A percentile compares a stretch with the other conserved stretches of the same genome.
Evolutionary conservation across 169 alveolate genomes (phyloP).

Genomic region (Plasmodium gaboni): DNA sequence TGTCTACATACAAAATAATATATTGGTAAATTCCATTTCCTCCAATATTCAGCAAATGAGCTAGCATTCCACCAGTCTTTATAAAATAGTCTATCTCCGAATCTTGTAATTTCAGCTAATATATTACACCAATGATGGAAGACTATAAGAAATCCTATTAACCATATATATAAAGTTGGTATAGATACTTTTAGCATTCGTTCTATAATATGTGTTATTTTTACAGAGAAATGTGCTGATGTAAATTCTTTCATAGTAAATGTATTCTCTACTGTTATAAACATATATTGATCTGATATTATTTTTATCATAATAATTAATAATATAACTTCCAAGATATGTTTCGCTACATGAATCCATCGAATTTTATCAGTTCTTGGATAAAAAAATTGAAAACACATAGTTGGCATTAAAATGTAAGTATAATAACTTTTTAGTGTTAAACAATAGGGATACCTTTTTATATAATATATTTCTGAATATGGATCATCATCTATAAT

Average conservation of each 20-base stretch:
- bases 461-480: slow-evolving; percentile 21
- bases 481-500: slow-evolving; percentile 15
- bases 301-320: slow-evolving; percentile 85
- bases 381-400: slow-evolving; percentile 91
- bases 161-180: slow-evolving; percentile 95
- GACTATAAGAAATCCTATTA: slow-evolving; percentile 90
- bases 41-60: slow-evolving; percentile 93
- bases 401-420: slow-evolving; percentile 93
- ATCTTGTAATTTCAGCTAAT: slow-evolving; percentile 94
- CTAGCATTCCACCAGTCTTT: slow-evolving; percentile 97
- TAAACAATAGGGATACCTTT: slow-evolving; percentile 89
- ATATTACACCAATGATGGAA: slow-evolving; percentile 95
- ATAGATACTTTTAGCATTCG: slow-evolving; percentile 91
- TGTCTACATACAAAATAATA: slow-evolving; percentile 94
- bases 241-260: slow-evolving; percentile 89
- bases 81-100: slow-evolving; percentile 95
- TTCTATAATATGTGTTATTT: slow-evolving; percentile 78
- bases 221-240: slow-evolving; percentile 80
- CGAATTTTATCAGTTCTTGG: slow-evolving; percentile 88
- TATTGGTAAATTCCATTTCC: slow-evolving; percentile 96
- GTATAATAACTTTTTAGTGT: slow-evolving; percentile 86
- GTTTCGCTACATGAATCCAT: slow-evolving; percentile 83
- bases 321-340: slow-evolving; percentile 80
- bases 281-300: slow-evolving; percentile 91
- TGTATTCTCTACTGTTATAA: slow-evolving; percentile 89